A percentile compares a stretch with the other conserved stretches of the same genome.
These are phyloP conservation scores for Setaria italica DNA, from an alignment of 202 grass and related monocot genomes.

Conservation along the genomic window DNA sequence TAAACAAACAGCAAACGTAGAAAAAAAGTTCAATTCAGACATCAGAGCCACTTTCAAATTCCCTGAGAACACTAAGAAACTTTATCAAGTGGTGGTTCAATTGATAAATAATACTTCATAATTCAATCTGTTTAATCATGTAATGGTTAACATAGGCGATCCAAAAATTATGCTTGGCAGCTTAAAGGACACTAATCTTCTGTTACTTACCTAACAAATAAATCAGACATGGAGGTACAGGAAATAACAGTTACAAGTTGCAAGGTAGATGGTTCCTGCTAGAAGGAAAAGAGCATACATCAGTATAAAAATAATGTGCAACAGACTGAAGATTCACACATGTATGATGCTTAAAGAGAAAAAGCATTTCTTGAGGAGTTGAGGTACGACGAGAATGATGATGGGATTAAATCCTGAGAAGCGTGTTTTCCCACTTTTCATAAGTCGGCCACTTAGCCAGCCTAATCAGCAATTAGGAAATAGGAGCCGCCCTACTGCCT, in stretches of 20 bases:
- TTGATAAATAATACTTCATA: slow-evolving; percentile 22
- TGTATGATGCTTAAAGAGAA: not conserved
- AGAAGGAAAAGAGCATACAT: slow-evolving; percentile 28
- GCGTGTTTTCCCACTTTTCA: not conserved
- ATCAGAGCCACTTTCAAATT: not conserved
- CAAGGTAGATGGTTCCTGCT: slow-evolving; percentile 43
- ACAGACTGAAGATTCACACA: not conserved
- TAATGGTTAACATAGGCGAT: not conserved
- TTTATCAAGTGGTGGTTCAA: not conserved
- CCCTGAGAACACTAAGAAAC: slow-evolving; percentile 9
- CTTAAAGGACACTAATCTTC: slow-evolving; percentile 23
- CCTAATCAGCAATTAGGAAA: not conserved
- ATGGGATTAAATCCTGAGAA: slow-evolving; percentile 31
- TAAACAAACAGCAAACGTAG: not conserved
- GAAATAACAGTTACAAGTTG: slow-evolving; percentile 65
- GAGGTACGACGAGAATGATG: not conserved
- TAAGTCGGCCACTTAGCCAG: not conserved
- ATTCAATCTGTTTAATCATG: slow-evolving; percentile 17
- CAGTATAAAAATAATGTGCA: slow-evolving; percentile 30
- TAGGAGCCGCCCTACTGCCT: not conserved
- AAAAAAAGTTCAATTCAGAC: not conserved
- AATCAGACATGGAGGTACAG: slow-evolving; percentile 87
- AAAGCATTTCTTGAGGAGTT: too few species aligned
- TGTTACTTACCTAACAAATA: slow-evolving; percentile 76
- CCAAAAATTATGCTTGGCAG: slow-evolving; percentile 28